Evolutionary conservation across 1,139 yeast genomes (phyloP).

Genomic region (Pichia sp.): DNA sequence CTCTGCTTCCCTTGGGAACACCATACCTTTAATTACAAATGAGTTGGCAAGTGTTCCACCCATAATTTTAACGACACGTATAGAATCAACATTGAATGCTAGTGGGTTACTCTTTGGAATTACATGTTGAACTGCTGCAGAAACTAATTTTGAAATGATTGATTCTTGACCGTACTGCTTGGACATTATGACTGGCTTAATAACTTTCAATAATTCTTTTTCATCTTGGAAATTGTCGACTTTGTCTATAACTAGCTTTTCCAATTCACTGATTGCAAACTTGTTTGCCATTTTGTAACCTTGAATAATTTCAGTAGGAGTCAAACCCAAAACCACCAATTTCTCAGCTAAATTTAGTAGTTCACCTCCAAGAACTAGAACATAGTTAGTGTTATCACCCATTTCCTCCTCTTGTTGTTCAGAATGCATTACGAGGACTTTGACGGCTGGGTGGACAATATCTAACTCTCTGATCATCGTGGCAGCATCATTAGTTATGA

Average conservation of each 20-base stretch:
- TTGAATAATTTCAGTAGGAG: constrained; percentile 84
- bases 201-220: constrained; percentile 64
- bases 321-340: constrained; percentile 76
- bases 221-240: constrained; percentile 56
- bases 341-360: constrained; percentile 79
- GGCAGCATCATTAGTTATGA: constrained; percentile 94
- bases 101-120: constrained; percentile 55
- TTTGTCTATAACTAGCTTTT: constrained; percentile 58
- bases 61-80: constrained; percentile 95
- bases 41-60: constrained; percentile 77
- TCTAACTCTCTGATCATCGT: constrained; percentile 92
- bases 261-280: constrained; percentile 66
- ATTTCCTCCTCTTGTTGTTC: constrained; percentile 93
- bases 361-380: constrained; percentile 85
- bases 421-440: constrained; percentile 91
- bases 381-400: constrained; percentile 76
- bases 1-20: constrained; percentile 95
- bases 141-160: constrained; percentile 69
- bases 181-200: constrained; percentile 85
- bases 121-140: constrained; percentile 78
- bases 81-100: constrained; percentile 79
- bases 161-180: constrained; percentile 92
- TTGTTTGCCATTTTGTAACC: constrained; percentile 83
- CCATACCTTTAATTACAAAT: constrained; percentile 92
- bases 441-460: constrained; percentile 96